phyloP scores from a whole-genome alignment of 2,329 filamentous ascomycete genomes.

The Fusarium torreyae region DNA sequence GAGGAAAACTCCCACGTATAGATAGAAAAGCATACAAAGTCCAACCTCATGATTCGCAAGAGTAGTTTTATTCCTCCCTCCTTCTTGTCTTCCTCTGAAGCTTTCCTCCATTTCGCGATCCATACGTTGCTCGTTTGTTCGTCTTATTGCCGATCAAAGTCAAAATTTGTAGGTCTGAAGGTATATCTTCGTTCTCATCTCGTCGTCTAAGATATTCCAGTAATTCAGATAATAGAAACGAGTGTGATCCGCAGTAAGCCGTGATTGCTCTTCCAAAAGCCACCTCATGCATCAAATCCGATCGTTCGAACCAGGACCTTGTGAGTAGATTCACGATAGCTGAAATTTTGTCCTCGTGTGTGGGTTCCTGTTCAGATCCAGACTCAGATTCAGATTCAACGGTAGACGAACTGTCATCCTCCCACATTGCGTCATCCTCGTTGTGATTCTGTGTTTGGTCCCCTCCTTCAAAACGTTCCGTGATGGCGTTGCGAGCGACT shows the following conservation, averaged over 20 bases:
- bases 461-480: background rate
- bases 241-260: slow-evolving; percentile 7
- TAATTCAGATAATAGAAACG: background rate
- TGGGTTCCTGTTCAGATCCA: background rate
- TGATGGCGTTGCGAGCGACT: background rate
- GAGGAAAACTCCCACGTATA: too few species aligned
- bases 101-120: too few species aligned
- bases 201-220: background rate
- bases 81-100: background rate
- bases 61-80: background rate
- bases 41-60: too few species aligned
- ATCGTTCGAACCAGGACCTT: slow-evolving; percentile 15
- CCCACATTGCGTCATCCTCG: background rate
- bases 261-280: slow-evolving; percentile 7
- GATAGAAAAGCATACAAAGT: background rate
- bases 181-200: background rate
- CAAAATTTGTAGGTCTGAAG: background rate
- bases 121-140: background rate
- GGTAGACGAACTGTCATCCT: background rate
- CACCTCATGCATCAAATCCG: background rate
- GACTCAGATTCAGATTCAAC: background rate
- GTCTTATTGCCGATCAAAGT: background rate
- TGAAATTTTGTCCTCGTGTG: fast-evolving
- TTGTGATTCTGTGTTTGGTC: too few species aligned
- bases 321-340: background rate